Base-by-base conservation (phyloP, 83 land plant species). In the Picea mariana region DNA sequence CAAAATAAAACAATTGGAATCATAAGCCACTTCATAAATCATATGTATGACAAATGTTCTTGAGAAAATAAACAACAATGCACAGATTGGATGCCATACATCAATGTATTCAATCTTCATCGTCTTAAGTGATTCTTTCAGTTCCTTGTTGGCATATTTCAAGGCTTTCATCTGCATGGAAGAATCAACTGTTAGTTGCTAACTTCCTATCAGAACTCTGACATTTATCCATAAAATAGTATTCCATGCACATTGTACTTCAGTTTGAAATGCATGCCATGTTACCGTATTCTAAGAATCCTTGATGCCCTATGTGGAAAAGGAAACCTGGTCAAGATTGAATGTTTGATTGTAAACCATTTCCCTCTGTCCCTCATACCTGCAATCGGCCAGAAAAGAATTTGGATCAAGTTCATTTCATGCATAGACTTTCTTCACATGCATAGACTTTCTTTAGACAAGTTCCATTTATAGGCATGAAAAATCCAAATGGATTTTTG, bases 201-300 rank as follows among this genome's bases (percentile, higher is more conserved):
- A 49, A 49, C 55, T 49, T 49, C 11, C 12, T 49, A 49, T 9
- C 55, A 9, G 11, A 49, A 49, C 55, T 49, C 55, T 49, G 12
- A 49, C 55, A 9, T 9, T 49, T 49, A 49, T 49, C 55, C 55
- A 49, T 27, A 9, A 49, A 49, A 49, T 8, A 49, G 55, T 49
- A 49, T 49, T 49, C 55, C 11, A 49, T 42, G 24, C 75, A 80
- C 82, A 60, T 68, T 72, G 49, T 72, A 24, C 21, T 42, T 6
- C 21, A 44, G 21, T 49, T 40, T 72, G 73, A 60, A 83, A 20
- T 77, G 18, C 69, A 23, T 80, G 58, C 16, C 34, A 60, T 24
- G 40, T 80, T 88, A 98, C 99, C 68, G 99, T 98, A 87, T 96
- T 96, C 81, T 98, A 97, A 52, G 99, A 99, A 93, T 96, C 99